Evolutionary conservation across 2,329 filamentous ascomycete genomes (phyloP), one percentile per base, ranked within the genome.

Genomic region (Bipolaris gigantea): DNA sequence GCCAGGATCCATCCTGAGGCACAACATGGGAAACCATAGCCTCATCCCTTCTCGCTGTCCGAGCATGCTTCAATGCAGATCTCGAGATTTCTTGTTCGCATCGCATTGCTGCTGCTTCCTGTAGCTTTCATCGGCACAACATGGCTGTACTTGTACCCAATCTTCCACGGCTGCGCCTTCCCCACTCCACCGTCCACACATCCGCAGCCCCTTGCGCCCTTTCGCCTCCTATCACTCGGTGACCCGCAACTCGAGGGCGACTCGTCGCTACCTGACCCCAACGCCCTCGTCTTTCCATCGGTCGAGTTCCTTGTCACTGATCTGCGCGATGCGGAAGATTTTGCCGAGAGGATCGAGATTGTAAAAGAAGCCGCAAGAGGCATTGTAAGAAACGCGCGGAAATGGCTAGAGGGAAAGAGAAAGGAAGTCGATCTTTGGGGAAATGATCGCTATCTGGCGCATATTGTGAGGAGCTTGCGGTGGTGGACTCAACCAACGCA

Each of bases 221-320:
- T 97, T 69, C 85, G 93, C 53, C 84, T 97, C 3, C 86, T 97
- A 13, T 86, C 92, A 1, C 84, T 97, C 19, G 93, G 89, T 56
- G 93, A 97, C 73, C 93, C 93, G 5, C 93, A 97, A 73, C 84
- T 97, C 49, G 93, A 97, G 76, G 93, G 93, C 65, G 90, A 96
- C 71, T 91, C 89, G 2, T 92, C 90, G 6, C 87, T 97, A 23
- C 89, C 87, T 0, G 70, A 71, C 18, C 64, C 67, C 1, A 46
- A 56, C 23, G 63, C 63, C 13, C 66, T 58, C n/a, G 25, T 65
- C 1, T 70, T 79, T 78, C 72, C 76, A 70, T 56, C 73, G 74
- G 36, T 74, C 75, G 13, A 77, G 75, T 21, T 76, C 72, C 54
- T 70, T 7, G n/a, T 36, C 2, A 18, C 46, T 13, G 50, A 67